Percentiles rank a stretch among this genome's conserved stretches.
Conservation (phyloP, 192 early-diverging fungal species). For the Anaeromyces robustus region DNA sequence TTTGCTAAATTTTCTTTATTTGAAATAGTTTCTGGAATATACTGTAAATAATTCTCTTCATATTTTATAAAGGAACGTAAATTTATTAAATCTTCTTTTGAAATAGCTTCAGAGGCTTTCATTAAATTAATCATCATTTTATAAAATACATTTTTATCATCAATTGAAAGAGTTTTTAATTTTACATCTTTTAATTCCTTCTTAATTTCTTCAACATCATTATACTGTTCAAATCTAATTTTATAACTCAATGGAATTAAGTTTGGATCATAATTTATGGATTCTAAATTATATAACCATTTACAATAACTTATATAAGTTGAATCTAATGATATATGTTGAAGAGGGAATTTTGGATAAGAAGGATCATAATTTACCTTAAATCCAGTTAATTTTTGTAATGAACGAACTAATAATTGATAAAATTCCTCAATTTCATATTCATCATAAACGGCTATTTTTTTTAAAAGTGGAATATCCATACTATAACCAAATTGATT, state of each 20-base stretch:
- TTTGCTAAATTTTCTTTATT: not conserved
- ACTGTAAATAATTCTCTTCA: not conserved
- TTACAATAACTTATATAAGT: not conserved
- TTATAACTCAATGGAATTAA: not conserved
- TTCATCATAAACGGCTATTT: not conserved
- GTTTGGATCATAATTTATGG: not conserved
- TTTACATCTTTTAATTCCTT: not conserved
- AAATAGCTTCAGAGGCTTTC: not conserved
- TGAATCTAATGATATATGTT: not conserved
- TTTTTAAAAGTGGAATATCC: not conserved
- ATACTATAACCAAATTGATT: not conserved
- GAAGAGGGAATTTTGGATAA: not conserved
- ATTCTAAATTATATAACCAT: not conserved
- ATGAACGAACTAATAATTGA: not conserved
- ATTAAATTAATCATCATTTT: not conserved
- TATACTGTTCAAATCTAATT: not conserved
- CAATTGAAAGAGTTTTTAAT: not conserved
- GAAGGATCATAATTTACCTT: not conserved
- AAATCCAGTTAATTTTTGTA: not conserved
- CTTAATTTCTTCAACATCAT: not conserved
- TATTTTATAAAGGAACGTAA: not conserved
- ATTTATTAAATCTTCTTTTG: not conserved
- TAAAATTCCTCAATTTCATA: not conserved
- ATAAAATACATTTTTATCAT: not conserved
- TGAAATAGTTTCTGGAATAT: not conserved